These are phyloP conservation scores for Malassezia furfur DNA, from an alignment of 1,284 basidiomycete species.

Conservation along the genomic window DNA sequence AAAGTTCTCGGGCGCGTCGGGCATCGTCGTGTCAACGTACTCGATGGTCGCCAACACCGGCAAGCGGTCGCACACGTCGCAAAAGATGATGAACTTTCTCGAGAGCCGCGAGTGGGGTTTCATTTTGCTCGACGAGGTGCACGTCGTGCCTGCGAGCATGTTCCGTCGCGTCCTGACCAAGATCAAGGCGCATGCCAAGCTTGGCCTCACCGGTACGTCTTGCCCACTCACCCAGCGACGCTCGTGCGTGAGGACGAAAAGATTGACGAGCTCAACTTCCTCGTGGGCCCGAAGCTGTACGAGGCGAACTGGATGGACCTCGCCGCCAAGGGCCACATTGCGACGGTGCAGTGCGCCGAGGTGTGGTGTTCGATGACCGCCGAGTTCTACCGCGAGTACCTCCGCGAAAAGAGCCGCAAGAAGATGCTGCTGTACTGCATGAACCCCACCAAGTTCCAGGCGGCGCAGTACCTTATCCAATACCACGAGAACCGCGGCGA, in stretches of 20 bases:
- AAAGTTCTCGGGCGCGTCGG: constrained; percentile 45
- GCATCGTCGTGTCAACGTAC: constrained; percentile 48
- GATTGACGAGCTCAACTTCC: constrained; percentile 94
- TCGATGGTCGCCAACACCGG: constrained; percentile 49
- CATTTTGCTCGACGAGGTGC: constrained; percentile 47
- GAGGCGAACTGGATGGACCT: constrained; percentile 99
- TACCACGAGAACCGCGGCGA: constrained; percentile 96
- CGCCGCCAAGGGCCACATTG: constrained; percentile 97
- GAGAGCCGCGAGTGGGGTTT: constrained; percentile 48
- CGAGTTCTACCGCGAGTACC: constrained; percentile 98
- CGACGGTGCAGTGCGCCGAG: constrained; percentile 91
- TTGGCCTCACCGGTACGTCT: constrained; percentile 31
- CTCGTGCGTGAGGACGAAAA: constrained; percentile 98
- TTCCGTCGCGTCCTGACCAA: constrained; percentile 47
- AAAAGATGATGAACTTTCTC: constrained; percentile 49
- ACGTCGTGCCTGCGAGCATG: constrained; percentile 48
- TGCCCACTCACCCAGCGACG: constrained; percentile 53
- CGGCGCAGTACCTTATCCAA: constrained; percentile 95
- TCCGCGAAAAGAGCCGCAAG: constrained; percentile 82
- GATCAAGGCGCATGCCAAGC: constrained; percentile 47
- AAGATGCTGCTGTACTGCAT: constrained; percentile 96
- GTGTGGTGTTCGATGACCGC: constrained; percentile 99
- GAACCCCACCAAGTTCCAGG: constrained; percentile 99
- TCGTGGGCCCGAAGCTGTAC: constrained; percentile 98
- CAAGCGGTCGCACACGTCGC: constrained; percentile 46